A percentile compares a stretch with the other conserved stretches of the same genome.
phyloP scores from a whole-genome alignment of 2,329 filamentous ascomycete genomes.

The Dryadomyces quercus-mongolicae region DNA sequence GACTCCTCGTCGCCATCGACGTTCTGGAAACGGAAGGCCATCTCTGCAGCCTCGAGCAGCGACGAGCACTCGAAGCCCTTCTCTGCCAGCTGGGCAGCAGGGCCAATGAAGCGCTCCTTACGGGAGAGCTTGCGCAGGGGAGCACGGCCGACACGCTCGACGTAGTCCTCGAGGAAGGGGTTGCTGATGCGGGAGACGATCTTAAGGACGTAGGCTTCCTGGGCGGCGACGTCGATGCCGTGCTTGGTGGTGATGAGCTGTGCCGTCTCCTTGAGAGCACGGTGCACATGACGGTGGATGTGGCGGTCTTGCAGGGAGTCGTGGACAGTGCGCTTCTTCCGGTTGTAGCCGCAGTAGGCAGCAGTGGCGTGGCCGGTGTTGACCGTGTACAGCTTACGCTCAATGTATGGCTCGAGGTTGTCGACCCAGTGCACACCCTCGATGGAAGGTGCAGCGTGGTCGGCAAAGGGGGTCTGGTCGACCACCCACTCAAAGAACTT shows the following conservation, averaged over 20 bases:
- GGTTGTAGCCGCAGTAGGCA: slow-evolving; percentile 86
- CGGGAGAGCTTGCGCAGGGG: slow-evolving; percentile 87
- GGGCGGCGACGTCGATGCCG: slow-evolving; percentile 59
- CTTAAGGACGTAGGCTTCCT: slow-evolving; percentile 78
- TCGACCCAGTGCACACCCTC: slow-evolving; percentile 88
- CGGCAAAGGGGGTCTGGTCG: slow-evolving; percentile 72
- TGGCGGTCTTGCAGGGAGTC: slow-evolving; percentile 73
- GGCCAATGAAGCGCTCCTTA: slow-evolving; percentile 92
- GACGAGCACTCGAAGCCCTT: slow-evolving; percentile 58
- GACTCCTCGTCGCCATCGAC: slow-evolving; percentile 88
- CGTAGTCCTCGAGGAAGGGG: slow-evolving; percentile 80
- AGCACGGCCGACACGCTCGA: slow-evolving; percentile 90
- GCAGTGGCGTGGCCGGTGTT: slow-evolving; percentile 96
- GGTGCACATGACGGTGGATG: slow-evolving; percentile 69
- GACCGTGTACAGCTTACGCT: slow-evolving; percentile 98
- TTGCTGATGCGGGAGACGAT: slow-evolving; percentile 92
- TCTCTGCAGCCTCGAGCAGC: slow-evolving; percentile 75
- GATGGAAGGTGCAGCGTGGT: slow-evolving; percentile 58
- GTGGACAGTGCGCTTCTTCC: slow-evolving; percentile 76
- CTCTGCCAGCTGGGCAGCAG: slow-evolving; percentile 81
- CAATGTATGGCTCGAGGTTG: slow-evolving; percentile 86
- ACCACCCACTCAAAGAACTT: slow-evolving; percentile 99
- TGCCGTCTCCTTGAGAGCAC: slow-evolving; percentile 75
- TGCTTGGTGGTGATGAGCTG: slow-evolving; percentile 74
- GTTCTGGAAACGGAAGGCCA: slow-evolving; percentile 91